Base-by-base conservation (phyloP, 2,329 filamentous ascomycete genomes). In the Microthyrium microscopicum region DNA sequence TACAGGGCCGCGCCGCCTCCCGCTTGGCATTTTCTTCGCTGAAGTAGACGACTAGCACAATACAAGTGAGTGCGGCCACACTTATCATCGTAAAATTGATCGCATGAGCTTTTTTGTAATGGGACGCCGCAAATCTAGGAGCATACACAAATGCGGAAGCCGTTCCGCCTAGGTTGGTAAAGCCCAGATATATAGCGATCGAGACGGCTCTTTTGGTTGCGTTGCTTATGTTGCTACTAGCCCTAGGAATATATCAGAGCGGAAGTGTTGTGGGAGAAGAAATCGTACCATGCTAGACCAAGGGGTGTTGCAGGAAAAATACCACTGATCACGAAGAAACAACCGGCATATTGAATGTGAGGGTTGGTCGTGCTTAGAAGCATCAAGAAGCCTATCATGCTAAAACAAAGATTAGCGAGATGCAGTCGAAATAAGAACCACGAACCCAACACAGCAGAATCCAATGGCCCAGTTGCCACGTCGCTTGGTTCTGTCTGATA, bases 21-120 rank as follows among this genome's bases (percentile, higher is more conserved):
- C 71, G 58, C 31, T 67, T 58, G 4, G 54, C 51, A 40, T 74
- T 74, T 56, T 74, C 69, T 26, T 57, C 50, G 26, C 63, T 57
- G 19, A 68, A 60, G 51, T 71, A 73, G 17, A 60, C 47, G 15
- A 65, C 68, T 69, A 75, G 73, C 44, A 64, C 54, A 29, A 60
- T n/a, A 28, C 59, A 64, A 9, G 73, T 54, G 29, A 58, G 37
- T 37, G 62, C 56, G 16, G 61, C 60, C 58, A 70, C 64, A 41
- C 50, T 50, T 5, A 54, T 45, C 17, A 55, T 39, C 1, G 50
- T 60, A 18, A 67, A 56, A 25, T 66, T 49, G 15, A 60, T 58
- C 17, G 50, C 51, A 40, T 66, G 61, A 2, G 62, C 64, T 5
- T 46, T 49, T 20, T 56, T 53, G 42, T 62, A 68, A 19, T 56